Conservation (phyloP, 2,329 filamentous ascomycete genomes). For the Pleoardoris graminearum region DNA sequence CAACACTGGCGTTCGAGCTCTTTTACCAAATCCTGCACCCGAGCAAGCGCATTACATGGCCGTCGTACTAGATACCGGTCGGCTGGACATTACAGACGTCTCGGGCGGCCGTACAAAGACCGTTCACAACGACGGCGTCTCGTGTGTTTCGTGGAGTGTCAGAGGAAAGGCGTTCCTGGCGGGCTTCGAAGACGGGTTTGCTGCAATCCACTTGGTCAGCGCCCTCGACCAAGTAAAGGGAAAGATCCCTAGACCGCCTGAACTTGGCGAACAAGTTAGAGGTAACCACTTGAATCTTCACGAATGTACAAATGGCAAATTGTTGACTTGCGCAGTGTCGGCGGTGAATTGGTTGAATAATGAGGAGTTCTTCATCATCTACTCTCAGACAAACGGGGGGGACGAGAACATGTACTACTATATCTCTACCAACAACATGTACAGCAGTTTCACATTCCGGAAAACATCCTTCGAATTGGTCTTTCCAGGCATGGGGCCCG, state of each 20-base stretch:
- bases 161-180: conserved; percentile 92
- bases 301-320: too few species aligned
- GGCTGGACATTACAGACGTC: conserved; percentile 82
- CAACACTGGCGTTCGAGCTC: conserved; percentile 69
- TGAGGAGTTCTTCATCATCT: conserved; percentile 77
- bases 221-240: conserved; percentile 72
- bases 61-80: conserved; percentile 77
- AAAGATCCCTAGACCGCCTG: conserved; percentile 75
- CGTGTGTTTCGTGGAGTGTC: conserved; percentile 86
- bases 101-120: conserved; percentile 57
- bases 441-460: conserved; percentile 68
- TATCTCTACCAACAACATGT: conserved; percentile 45
- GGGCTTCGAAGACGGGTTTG: conserved; percentile 78
- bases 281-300: conserved; percentile 56
- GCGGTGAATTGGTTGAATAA: conserved; percentile 89
- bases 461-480: conserved; percentile 63
- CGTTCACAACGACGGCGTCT: conserved; percentile 73
- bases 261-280: conserved; percentile 65
- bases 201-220: conserved; percentile 75
- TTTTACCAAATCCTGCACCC: conserved; percentile 78
- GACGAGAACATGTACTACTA: conserved; percentile 72
- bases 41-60: conserved; percentile 77
- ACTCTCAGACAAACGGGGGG: conserved; percentile 55
- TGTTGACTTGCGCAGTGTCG: conserved; percentile 60
- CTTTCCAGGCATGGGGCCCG: conserved; percentile 49